phyloP scores from a whole-genome alignment of 345 rosid species.

The Sonneratia caseolaris region DNA sequence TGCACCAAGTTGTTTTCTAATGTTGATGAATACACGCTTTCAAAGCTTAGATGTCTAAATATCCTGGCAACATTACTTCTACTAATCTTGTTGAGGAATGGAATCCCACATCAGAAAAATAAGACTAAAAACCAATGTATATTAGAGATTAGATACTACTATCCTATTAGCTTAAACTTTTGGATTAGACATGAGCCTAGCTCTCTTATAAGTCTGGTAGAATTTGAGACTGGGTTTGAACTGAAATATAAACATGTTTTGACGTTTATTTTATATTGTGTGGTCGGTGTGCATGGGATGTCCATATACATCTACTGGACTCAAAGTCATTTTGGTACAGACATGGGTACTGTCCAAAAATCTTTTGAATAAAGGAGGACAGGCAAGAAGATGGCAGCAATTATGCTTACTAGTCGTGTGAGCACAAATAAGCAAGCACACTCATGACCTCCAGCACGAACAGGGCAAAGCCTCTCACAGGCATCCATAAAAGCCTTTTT shows the following conservation, averaged over 20 bases:
- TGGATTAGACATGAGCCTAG: too few species aligned
- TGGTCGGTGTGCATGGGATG: too few species aligned
- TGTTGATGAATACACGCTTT: background rate
- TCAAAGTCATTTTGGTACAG: too few species aligned
- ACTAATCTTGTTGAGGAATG: too few species aligned
- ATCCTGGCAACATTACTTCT: background rate
- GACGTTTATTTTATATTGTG: too few species aligned
- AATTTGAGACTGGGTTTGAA: background rate
- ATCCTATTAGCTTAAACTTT: too few species aligned
- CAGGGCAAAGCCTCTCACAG: slow-evolving; percentile 84
- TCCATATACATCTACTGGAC: too few species aligned
- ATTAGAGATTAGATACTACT: too few species aligned
- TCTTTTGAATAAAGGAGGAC: background rate
- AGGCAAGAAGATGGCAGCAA: background rate
- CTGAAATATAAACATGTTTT: too few species aligned
- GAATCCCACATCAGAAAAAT: too few species aligned
- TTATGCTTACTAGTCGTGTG: slow-evolving; percentile 53
- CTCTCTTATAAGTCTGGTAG: too few species aligned
- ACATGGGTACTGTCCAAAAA: background rate
- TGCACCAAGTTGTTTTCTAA: background rate
- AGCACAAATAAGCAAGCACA: slow-evolving; percentile 84
- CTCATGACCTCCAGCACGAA: slow-evolving; percentile 71
- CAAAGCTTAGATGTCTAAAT: background rate
- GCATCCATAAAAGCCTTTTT: slow-evolving; percentile 84
- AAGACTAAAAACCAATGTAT: too few species aligned